Evolutionary conservation across 176 grass and related monocot species (phyloP).

Genomic region (Rhynchospora pubera): DNA sequence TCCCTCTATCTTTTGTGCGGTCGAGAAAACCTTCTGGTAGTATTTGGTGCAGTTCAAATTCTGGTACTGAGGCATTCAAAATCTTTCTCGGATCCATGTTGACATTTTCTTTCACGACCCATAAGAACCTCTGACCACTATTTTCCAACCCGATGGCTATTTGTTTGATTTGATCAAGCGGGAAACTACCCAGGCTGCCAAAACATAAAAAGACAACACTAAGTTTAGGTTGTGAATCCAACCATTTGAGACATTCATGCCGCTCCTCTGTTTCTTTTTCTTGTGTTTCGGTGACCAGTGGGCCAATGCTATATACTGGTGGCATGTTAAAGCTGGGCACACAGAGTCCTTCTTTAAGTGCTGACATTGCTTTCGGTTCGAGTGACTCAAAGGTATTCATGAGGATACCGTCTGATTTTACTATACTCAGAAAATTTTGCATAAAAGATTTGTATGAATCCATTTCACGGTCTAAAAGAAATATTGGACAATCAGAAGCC

Average conservation of each 20-base stretch:
- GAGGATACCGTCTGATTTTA: constrained; percentile 7
- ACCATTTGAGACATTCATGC: constrained; percentile 17
- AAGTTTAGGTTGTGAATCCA: constrained; percentile 14
- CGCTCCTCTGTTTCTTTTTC: neutral
- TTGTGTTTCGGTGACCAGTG: neutral
- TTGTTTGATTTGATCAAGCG: constrained; percentile 44
- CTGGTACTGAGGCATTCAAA: neutral
- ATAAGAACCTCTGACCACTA: constrained; percentile 52
- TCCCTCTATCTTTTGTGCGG: constrained; percentile 38
- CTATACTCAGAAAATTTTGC: neutral
- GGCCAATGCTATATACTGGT: constrained; percentile 15
- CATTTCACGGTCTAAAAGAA: neutral
- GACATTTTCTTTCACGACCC: constrained; percentile 21
- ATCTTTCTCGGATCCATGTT: neutral
- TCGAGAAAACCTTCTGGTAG: constrained; percentile 60
- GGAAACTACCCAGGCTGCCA: constrained; percentile 25
- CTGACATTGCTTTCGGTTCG: constrained; percentile 15
- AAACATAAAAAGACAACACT: constrained; percentile 16
- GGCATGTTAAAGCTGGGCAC: constrained; percentile 7
- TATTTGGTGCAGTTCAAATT: constrained; percentile 26
- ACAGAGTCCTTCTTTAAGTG: constrained; percentile 11
- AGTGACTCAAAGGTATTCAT: constrained; percentile 12
- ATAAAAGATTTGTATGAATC: neutral
- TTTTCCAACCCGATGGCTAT: constrained; percentile 44
- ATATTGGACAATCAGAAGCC: neutral